phyloP scores from a whole-genome alignment of 2,329 filamentous ascomycete species.

The Tolypocladium nubicola region DNA sequence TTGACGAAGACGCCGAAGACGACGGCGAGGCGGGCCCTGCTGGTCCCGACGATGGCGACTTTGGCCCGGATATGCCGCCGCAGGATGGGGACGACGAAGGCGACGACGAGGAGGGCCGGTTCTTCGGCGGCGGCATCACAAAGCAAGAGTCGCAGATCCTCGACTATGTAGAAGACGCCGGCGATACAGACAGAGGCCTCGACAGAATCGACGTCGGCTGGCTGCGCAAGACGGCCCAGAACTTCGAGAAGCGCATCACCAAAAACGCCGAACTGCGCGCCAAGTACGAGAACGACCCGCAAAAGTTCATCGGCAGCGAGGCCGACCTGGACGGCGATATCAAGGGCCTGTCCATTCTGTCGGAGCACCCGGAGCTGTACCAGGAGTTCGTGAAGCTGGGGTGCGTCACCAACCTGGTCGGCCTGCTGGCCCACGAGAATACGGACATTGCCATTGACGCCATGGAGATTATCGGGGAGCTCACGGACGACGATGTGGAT shows the following conservation, averaged over 20 bases:
- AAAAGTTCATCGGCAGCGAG: slow-evolving; percentile 76
- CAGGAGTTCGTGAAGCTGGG: slow-evolving; percentile 68
- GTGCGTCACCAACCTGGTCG: slow-evolving; percentile 63
- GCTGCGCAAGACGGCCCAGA: slow-evolving; percentile 70
- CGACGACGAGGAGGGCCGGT: slow-evolving; percentile 86
- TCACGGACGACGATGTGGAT: slow-evolving; percentile 87
- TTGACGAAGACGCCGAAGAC: slow-evolving; percentile 30
- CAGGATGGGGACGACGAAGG: slow-evolving; percentile 35
- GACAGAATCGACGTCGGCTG: slow-evolving; percentile 78
- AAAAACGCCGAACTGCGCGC: slow-evolving; percentile 86
- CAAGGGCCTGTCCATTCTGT: slow-evolving; percentile 74
- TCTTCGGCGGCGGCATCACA: slow-evolving; percentile 88
- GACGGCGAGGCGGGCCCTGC: slow-evolving; percentile 39
- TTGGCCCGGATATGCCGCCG: slow-evolving; percentile 34
- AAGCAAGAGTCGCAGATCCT: slow-evolving; percentile 72
- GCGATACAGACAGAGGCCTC: slow-evolving; percentile 27
- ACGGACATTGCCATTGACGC: slow-evolving; percentile 91
- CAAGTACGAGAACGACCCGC: slow-evolving; percentile 68
- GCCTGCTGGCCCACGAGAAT: slow-evolving; percentile 85
- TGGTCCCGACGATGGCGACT: slow-evolving; percentile 40
- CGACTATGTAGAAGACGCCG: slow-evolving; percentile 64
- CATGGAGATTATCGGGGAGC: slow-evolving; percentile 78
- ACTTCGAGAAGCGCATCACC: slow-evolving; percentile 82
- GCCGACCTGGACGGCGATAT: slow-evolving; percentile 84
- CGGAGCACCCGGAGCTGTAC: slow-evolving; percentile 79